phyloP scores from a whole-genome alignment of 805 yeast genomes.

The Sugiyamaella boreocaroliniensis region DNA sequence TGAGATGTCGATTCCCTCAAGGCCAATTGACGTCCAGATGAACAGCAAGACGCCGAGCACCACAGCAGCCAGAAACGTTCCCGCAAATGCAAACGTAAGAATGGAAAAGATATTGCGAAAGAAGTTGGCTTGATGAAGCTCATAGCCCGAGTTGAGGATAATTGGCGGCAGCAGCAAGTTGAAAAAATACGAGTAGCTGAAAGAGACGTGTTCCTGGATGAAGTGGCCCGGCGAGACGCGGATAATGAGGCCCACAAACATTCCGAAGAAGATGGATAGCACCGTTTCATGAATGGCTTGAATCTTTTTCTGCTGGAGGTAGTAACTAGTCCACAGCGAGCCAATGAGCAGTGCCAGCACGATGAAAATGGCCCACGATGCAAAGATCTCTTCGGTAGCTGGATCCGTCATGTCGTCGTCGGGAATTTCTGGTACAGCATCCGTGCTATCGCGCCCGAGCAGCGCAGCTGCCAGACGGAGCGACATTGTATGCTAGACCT shows the following conservation, averaged over 20 bases:
- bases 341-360: constrained; percentile 70
- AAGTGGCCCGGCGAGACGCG: constrained; percentile 93
- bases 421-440: constrained; percentile 33
- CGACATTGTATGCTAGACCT: background rate
- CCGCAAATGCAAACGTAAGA: constrained; percentile 91
- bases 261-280: constrained; percentile 90
- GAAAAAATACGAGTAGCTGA: constrained; percentile 90
- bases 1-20: constrained; percentile 81
- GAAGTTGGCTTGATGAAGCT: constrained; percentile 90
- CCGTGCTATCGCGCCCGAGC: constrained; percentile 31
- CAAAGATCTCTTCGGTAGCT: constrained; percentile 87
- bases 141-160: constrained; percentile 92
- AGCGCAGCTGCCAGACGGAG: constrained; percentile 3
- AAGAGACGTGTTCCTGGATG: constrained; percentile 93
- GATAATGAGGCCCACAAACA: constrained; percentile 88
- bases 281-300: constrained; percentile 98
- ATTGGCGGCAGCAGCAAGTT: constrained; percentile 93
- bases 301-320: constrained; percentile 81
- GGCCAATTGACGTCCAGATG: constrained; percentile 85
- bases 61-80: constrained; percentile 86
- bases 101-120: constrained; percentile 88
- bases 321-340: constrained; percentile 93
- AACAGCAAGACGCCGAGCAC: constrained; percentile 84
- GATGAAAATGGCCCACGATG: constrained; percentile 95
- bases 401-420: constrained; percentile 66